Evolutionary conservation across 1,284 basidiomycete genomes (phyloP).

Genomic region (Sparassis latifolia): DNA sequence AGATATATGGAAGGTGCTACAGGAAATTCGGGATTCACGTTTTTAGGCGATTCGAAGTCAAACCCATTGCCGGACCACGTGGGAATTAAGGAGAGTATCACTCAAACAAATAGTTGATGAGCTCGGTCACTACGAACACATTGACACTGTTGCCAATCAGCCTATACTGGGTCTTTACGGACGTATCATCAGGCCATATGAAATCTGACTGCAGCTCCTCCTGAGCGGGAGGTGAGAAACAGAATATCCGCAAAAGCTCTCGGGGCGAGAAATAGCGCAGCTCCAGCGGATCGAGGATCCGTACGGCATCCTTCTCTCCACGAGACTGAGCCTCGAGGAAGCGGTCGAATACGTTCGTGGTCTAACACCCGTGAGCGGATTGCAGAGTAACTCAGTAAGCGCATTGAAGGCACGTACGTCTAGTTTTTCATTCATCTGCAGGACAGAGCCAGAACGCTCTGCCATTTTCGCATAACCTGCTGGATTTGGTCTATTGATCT

Average conservation of each 20-base stretch:
- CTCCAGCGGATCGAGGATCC: constrained; percentile 46
- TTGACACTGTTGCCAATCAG: constrained; percentile 79
- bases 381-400: no score
- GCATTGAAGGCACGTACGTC: constrained; percentile 46
- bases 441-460: constrained; percentile 66
- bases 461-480: constrained; percentile 70
- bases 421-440: constrained; percentile 61
- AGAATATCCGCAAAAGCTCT: constrained; percentile 64
- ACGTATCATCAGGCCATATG: constrained; percentile 52
- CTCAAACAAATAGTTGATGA: constrained; percentile 48
- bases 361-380: constrained; percentile 33
- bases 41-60: no score
- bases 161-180: constrained; percentile 61
- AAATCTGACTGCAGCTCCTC: constrained; percentile 27
- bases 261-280: constrained; percentile 69
- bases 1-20: no score
- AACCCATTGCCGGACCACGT: no score
- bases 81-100: no score
- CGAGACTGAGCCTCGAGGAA: constrained; percentile 44
- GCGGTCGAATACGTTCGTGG: constrained; percentile 48
- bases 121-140: constrained; percentile 53
- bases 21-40: no score
- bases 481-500: not conserved
- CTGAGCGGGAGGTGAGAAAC: constrained; percentile 35
- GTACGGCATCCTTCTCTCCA: constrained; percentile 38